Conservation (phyloP, 306 rosid species). For the Hippophae rhamnoides region DNA sequence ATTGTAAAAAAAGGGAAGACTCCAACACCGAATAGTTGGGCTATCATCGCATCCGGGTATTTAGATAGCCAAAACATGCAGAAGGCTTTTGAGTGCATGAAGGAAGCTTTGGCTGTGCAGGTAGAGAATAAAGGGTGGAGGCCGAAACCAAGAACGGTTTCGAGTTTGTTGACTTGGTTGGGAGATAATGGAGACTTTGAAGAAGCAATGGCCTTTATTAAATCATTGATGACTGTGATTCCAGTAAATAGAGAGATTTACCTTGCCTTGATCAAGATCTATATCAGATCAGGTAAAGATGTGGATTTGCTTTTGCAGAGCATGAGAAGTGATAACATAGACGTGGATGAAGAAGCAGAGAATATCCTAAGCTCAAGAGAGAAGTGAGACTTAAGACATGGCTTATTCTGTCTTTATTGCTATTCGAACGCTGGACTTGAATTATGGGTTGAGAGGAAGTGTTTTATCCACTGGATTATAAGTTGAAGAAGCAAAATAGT, state of each 20-base stretch:
- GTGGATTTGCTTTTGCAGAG: slow-evolving; percentile 31
- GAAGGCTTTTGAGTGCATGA: slow-evolving; percentile 52
- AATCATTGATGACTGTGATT: slow-evolving; percentile 37
- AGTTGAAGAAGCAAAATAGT: no score
- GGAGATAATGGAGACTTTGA: slow-evolving; percentile 26
- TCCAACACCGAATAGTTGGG: slow-evolving; percentile 70
- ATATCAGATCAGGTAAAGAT: slow-evolving; percentile 33
- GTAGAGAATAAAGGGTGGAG: slow-evolving; percentile 45
- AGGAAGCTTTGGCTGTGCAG: slow-evolving; percentile 38
- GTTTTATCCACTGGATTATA: no score
- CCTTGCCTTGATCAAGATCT: slow-evolving; percentile 34
- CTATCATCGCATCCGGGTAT: slow-evolving; percentile 52
- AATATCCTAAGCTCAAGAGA: slow-evolving; percentile 23
- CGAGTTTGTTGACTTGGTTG: slow-evolving; percentile 43
- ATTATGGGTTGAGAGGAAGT: no score
- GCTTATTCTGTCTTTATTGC: not conserved
- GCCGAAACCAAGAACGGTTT: slow-evolving; percentile 37
- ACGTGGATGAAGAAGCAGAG: slow-evolving; percentile 33
- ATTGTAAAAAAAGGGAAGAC: slow-evolving; percentile 39
- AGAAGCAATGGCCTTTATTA: slow-evolving; percentile 42
- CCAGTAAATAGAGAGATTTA: slow-evolving; percentile 43
- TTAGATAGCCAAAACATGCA: slow-evolving; percentile 47
- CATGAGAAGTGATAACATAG: slow-evolving; percentile 35
- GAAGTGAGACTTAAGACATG: not conserved
- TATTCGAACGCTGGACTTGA: not conserved